Percentiles rank a stretch among this genome's conserved stretches.
phyloP scores from a whole-genome alignment of 495 filamentous ascomycete species.

The Apodospora peruviana region DNA sequence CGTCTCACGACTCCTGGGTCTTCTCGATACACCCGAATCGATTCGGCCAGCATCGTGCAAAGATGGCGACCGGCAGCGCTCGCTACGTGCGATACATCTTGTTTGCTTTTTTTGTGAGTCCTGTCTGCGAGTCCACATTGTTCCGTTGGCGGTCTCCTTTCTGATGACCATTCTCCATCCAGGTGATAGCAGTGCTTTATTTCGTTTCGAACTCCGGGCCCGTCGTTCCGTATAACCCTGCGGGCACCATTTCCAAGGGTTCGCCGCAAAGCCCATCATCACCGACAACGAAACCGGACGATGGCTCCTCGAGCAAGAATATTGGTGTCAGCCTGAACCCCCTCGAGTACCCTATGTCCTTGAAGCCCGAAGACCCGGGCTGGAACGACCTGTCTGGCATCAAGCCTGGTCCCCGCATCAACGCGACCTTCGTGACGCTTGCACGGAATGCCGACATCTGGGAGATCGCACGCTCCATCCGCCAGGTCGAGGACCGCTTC shows the following conservation, averaged over 20 bases:
- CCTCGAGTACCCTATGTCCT: conserved; percentile 45
- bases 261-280: neutral
- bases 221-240: conserved; percentile 12
- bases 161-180: too few relatives aligned
- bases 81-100: conserved; percentile 84
- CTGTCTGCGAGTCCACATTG: neutral
- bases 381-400: conserved; percentile 47
- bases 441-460: conserved; percentile 90
- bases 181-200: conserved; percentile 73
- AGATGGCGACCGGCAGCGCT: conserved; percentile 61
- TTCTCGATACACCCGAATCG: conserved; percentile 1
- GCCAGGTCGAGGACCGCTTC: conserved; percentile 94
- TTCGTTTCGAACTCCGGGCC: conserved; percentile 70
- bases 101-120: conserved; percentile 76
- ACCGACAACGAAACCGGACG: conserved; percentile 1
- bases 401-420: conserved; percentile 64
- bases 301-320: conserved; percentile 1
- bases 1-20: conserved; percentile 2
- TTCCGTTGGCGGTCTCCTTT: conserved; percentile 9
- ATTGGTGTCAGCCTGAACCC: conserved; percentile 20
- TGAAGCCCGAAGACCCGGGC: conserved; percentile 39
- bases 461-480: conserved; percentile 94
- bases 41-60: conserved; percentile 10
- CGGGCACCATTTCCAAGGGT: conserved; percentile 3
- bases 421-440: conserved; percentile 94